Evolutionary conservation across 768 basidiomycete species (phyloP).

Genomic region (Pleurotus tuber-regium): DNA sequence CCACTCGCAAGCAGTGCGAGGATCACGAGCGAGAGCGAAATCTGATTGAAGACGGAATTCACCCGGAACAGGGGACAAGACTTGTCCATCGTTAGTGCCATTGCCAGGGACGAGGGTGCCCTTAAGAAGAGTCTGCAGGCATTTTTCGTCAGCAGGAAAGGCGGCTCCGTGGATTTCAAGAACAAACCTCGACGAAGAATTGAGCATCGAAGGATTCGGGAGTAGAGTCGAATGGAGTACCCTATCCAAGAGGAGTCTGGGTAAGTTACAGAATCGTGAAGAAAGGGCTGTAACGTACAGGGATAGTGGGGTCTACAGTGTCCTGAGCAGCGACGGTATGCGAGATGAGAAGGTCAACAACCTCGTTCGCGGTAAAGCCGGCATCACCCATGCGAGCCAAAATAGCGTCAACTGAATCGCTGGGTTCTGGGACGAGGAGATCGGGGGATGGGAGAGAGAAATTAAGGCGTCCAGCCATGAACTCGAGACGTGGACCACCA

Average conservation of each 20-base stretch:
- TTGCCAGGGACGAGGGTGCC: constrained; percentile 26
- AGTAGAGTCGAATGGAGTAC: constrained; percentile 29
- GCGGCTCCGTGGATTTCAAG: neutral
- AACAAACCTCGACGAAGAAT: constrained; percentile 26
- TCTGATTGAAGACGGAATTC: constrained; percentile 22
- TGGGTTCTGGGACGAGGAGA: constrained; percentile 8
- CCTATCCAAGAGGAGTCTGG: constrained; percentile 14
- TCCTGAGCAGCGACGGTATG: constrained; percentile 20
- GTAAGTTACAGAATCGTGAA: neutral
- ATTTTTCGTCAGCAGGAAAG: too few relatives aligned
- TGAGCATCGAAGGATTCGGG: constrained; percentile 29
- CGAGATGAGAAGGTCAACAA: constrained; percentile 15
- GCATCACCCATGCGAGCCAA: constrained; percentile 18
- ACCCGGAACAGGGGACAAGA: constrained; percentile 21
- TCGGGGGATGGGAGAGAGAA: constrained; percentile 7
- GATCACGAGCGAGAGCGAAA: constrained; percentile 16
- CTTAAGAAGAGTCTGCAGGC: constrained; percentile 22
- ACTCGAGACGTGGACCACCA: constrained; percentile 9
- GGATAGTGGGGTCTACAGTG: constrained; percentile 21
- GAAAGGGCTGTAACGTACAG: constrained; percentile 12
- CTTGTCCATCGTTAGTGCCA: constrained; percentile 21
- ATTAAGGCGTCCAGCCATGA: constrained; percentile 9
- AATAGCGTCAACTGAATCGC: constrained; percentile 13
- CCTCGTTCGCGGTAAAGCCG: constrained; percentile 15
- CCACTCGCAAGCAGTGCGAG: constrained; percentile 12